phyloP scores from a whole-genome alignment of 176 grass and related monocot genomes.

The Rhipidocladum racemiflorum region DNA sequence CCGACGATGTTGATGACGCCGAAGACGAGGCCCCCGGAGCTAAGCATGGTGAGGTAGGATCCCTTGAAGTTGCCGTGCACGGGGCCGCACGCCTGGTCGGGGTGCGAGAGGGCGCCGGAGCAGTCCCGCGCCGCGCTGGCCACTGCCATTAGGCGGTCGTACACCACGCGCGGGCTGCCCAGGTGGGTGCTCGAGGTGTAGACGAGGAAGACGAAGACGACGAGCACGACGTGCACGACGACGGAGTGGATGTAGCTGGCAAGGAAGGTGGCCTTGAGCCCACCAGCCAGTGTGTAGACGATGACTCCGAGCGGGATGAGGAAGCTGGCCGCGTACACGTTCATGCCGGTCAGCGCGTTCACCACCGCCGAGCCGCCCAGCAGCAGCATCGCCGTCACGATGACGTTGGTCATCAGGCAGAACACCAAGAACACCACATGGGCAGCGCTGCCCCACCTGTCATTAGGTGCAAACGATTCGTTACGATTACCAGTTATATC shows the following conservation, averaged over 20 bases:
- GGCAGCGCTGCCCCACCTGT: constrained; percentile 52
- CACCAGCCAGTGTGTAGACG: constrained; percentile 69
- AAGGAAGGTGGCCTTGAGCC: constrained; percentile 76
- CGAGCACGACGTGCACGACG: constrained; percentile 59
- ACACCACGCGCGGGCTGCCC: constrained; percentile 63
- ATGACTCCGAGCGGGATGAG: constrained; percentile 76
- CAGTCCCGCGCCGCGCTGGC: constrained; percentile 49
- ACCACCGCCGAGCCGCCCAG: constrained; percentile 79
- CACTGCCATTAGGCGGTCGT: constrained; percentile 46
- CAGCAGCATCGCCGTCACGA: constrained; percentile 81
- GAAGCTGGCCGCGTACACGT: constrained; percentile 74
- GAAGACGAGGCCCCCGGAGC: constrained; percentile 73
- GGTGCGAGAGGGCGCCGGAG: constrained; percentile 34
- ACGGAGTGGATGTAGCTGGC: constrained; percentile 82
- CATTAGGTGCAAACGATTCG: too few species aligned
- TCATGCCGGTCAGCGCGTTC: constrained; percentile 65
- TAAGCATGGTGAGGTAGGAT: constrained; percentile 75
- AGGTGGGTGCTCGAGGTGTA: constrained; percentile 54
- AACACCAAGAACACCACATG: constrained; percentile 70
- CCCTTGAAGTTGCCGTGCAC: constrained; percentile 59
- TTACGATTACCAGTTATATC: too few species aligned
- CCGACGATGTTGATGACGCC: constrained; percentile 77
- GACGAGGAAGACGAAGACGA: constrained; percentile 71
- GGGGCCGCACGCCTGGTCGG: constrained; percentile 59
- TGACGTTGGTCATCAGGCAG: constrained; percentile 74